A percentile compares a stretch with the other conserved stretches of the same genome.
These are phyloP conservation scores for Picea sitchensis DNA, from an alignment of 75 land plant species.

Conservation along the genomic window DNA sequence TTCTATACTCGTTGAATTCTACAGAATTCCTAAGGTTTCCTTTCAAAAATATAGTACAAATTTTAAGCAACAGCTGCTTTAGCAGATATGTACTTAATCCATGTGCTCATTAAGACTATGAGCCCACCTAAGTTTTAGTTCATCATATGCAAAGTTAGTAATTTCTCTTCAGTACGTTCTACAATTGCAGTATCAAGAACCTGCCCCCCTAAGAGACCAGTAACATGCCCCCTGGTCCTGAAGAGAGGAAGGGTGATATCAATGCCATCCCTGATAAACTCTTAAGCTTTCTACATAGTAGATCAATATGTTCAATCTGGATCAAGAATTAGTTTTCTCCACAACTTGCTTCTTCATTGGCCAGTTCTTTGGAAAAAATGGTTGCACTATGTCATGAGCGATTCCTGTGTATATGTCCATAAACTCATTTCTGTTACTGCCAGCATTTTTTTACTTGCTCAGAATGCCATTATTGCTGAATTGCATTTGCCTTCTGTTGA, in stretches of 20 bases:
- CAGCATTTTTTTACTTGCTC: not conserved
- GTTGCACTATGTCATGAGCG: not conserved
- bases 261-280: not conserved
- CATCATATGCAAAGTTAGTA: not conserved
- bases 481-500: not conserved
- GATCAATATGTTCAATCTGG: not conserved
- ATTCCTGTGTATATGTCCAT: not conserved
- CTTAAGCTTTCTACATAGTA: not conserved
- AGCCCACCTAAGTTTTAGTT: too few relatives aligned
- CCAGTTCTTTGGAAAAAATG: not conserved
- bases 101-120: too few relatives aligned
- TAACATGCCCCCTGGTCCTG: not conserved
- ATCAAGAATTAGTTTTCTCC: not conserved
- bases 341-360: not conserved
- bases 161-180: not conserved
- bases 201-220: not conserved
- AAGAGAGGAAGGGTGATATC: not conserved
- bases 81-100: not conserved
- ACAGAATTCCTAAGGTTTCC: too few relatives aligned
- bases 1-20: too few relatives aligned
- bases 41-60: not conserved
- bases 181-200: not conserved
- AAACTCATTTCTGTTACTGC: not conserved
- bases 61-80: not conserved
- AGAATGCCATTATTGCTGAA: not conserved